phyloP scores from a whole-genome alignment of 352 stramenopile genomes.

The Globisporangium perplexum region DNA sequence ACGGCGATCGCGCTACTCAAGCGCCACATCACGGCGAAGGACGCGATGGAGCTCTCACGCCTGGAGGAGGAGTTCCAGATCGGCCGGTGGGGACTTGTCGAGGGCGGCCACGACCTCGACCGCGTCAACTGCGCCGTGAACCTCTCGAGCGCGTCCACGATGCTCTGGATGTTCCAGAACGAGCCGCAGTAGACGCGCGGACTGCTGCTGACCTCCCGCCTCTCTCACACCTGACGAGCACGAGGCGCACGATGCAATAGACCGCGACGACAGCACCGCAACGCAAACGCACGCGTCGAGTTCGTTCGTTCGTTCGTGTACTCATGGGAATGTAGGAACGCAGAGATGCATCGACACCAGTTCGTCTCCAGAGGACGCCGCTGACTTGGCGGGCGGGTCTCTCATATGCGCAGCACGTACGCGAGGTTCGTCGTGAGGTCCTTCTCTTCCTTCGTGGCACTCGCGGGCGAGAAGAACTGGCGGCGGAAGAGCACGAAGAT shows the following conservation, averaged over 20 bases:
- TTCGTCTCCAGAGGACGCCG: neutral
- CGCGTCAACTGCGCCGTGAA: conserved; percentile 82
- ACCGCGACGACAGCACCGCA: neutral
- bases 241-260: neutral
- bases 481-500: conserved; percentile 37
- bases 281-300: neutral
- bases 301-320: neutral
- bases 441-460: conserved; percentile 37
- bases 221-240: neutral
- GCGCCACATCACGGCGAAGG: conserved; percentile 79
- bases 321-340: neutral
- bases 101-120: conserved; percentile 86
- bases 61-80: conserved; percentile 89
- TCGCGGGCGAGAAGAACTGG: conserved; percentile 25
- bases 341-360: neutral
- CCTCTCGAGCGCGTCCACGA: conserved; percentile 78
- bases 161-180: conserved; percentile 82
- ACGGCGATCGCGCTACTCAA: conserved; percentile 76
- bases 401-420: conserved; percentile 27
- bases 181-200: conserved; percentile 27
- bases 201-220: conserved; percentile 1
- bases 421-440: conserved; percentile 44
- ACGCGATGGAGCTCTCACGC: conserved; percentile 79
- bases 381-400: neutral
- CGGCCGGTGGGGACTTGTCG: conserved; percentile 81